These are phyloP conservation scores for Musa troglodytarum DNA, from an alignment of 176 grass and related monocot genomes.

Conservation along the genomic window DNA sequence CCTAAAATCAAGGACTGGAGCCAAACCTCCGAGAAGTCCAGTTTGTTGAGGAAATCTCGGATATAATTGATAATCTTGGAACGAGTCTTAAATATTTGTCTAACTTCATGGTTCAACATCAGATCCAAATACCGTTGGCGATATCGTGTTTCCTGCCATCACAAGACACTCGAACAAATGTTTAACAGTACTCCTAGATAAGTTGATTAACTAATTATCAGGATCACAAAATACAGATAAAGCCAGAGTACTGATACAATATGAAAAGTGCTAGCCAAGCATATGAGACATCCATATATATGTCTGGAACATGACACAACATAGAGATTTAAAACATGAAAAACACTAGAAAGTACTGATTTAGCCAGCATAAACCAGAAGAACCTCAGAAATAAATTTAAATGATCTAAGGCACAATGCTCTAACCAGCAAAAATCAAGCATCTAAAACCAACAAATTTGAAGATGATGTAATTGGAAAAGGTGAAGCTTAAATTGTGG, in stretches of 20 bases:
- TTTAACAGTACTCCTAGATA: background rate
- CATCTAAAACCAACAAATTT: too few relatives aligned
- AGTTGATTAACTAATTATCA: background rate
- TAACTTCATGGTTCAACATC: constrained; percentile 94
- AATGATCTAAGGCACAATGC: too few relatives aligned
- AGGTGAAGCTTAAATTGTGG: too few relatives aligned
- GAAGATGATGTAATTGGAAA: too few relatives aligned
- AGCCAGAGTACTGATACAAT: background rate
- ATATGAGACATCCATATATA: background rate
- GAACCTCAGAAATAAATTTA: too few relatives aligned
- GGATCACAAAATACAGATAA: background rate
- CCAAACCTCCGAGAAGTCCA: constrained; percentile 71
- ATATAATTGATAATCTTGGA: constrained; percentile 68
- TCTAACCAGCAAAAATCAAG: too few relatives aligned
- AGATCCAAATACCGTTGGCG: constrained; percentile 91
- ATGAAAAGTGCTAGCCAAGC: background rate
- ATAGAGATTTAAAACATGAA: too few relatives aligned
- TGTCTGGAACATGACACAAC: background rate
- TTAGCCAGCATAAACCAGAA: too few relatives aligned
- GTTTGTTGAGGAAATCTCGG: constrained; percentile 65
- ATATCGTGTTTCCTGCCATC: constrained; percentile 74
- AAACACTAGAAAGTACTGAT: too few relatives aligned
- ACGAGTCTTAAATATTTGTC: constrained; percentile 90
- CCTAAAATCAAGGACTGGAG: background rate
- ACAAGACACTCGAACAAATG: too few relatives aligned